Base-by-base conservation (phyloP, 805 yeast genomes). In the Yamadazyma nakazawae region DNA sequence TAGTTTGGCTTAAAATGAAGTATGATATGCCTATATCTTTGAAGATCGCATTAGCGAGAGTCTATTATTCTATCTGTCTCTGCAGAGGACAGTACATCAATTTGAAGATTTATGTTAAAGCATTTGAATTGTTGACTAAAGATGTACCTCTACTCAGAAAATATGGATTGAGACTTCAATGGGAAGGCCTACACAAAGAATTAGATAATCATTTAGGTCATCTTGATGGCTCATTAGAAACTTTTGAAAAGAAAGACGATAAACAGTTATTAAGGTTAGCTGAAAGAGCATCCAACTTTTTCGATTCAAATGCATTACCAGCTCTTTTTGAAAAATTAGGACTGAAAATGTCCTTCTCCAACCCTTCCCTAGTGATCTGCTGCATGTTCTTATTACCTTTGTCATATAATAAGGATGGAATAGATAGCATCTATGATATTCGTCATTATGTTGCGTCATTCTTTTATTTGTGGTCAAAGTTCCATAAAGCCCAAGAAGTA, bases 1-100 rank as follows among this genome's bases (percentile, higher is more conserved):
- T 80, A 42, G 83, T 85, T 35, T 85, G 96, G 79, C 62, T 89
- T 45, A 79, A 78, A 55, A 83, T 85, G 81, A 87, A 88, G 56
- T 81, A 85, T 56, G 85, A 85, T 43, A 75, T 92, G 68, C 97
- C 99, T 0, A 55, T 88, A 11, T 54, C 72, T 1, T 64, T 83
- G 40, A 76, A 90, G 45, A 73, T 81, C 18, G 68, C 79, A 1
- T 71, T 92, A 36, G 81, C 88, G 0, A 71, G 72, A 46, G 86
- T 88, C 1, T 91, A 80, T 60, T 90, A 81, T 57, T 79, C 85
- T 14, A 71, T 94, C 21, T 75, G 88, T 34, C 66, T 90, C 24
- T 79, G 85, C 1, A 77, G 88, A 35, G 90, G 94, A 6, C 96
- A 88, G 56, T 75, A 74, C 28, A 58, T 84, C 18, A 79, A 82